A percentile compares a stretch with the other conserved stretches of the same genome.
phyloP scores from a whole-genome alignment of 441 rosid species.

The Lepidium campestre region DNA sequence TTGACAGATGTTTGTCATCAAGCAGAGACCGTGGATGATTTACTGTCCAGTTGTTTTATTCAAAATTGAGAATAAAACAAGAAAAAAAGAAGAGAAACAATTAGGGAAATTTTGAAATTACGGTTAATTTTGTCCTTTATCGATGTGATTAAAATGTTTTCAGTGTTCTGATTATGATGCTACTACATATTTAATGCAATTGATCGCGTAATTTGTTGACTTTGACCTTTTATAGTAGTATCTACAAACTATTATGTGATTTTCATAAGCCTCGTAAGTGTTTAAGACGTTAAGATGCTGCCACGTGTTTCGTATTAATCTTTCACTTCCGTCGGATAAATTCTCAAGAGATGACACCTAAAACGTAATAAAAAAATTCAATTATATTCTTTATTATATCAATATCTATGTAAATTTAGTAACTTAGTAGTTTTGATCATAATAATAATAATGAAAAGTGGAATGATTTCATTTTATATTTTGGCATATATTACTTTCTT shows the following conservation, averaged over 20 bases:
- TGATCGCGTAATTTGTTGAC: conserved; percentile 20
- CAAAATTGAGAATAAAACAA: conserved; percentile 15
- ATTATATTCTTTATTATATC: too few species aligned
- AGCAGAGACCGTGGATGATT: conserved; percentile 11
- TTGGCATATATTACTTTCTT: background rate
- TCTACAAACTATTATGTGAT: conserved; percentile 8
- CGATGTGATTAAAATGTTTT: background rate
- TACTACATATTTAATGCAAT: conserved; percentile 15
- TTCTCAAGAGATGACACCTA: background rate
- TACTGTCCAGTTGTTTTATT: conserved; percentile 7
- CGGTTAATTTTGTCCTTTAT: conserved; percentile 18
- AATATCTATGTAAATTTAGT: too few species aligned
- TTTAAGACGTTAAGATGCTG: background rate
- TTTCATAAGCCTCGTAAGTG: background rate
- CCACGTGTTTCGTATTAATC: background rate
- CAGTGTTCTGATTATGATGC: conserved; percentile 2
- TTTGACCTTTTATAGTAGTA: conserved; percentile 10
- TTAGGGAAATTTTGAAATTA: conserved; percentile 14
- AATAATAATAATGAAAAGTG: too few species aligned
- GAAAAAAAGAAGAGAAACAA: background rate
- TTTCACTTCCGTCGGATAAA: background rate
- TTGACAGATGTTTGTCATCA: too few species aligned
- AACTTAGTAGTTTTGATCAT: too few species aligned
- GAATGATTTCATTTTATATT: too few species aligned
- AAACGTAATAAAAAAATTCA: too few species aligned